Percentiles rank a stretch among this genome's conserved stretches.
These are phyloP conservation scores for Tricholoma sp. DNA, from an alignment of 768 basidiomycete genomes.

Conservation along the genomic window DNA sequence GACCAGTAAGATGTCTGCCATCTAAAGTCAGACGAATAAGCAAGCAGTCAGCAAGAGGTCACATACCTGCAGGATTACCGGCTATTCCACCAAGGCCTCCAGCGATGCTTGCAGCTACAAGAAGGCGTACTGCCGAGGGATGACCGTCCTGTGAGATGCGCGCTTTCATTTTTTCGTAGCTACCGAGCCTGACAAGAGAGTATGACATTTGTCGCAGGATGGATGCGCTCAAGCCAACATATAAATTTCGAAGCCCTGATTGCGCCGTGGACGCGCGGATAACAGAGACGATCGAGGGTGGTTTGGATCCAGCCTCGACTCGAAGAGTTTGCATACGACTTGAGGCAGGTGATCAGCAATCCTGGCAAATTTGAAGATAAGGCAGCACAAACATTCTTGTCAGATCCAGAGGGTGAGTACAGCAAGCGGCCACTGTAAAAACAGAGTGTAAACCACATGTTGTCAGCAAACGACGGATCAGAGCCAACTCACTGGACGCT, in stretches of 20 bases:
- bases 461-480: conserved; percentile 1
- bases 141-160: conserved; percentile 44
- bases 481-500: conserved; percentile 49
- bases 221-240: conserved; percentile 79
- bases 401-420: conserved; percentile 80
- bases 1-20: conserved; percentile 64
- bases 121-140: conserved; percentile 49
- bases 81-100: conserved; percentile 81
- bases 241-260: conserved; percentile 70
- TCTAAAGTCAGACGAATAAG: conserved; percentile 1
- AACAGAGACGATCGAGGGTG: conserved; percentile 61
- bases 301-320: conserved; percentile 37
- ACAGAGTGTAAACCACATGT: conserved; percentile 1
- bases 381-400: conserved; percentile 67
- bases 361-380: neutral
- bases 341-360: conserved; percentile 3
- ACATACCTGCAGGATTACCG: conserved; percentile 74
- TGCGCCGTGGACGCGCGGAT: conserved; percentile 60
- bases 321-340: conserved; percentile 80
- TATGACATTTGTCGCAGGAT: conserved; percentile 89
- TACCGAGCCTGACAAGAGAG: conserved; percentile 78
- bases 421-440: conserved; percentile 66
- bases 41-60: neutral
- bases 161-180: conserved; percentile 73
- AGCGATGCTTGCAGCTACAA: conserved; percentile 63